These are phyloP conservation scores for Lichtheimia hyalospora DNA, from an alignment of 371 early-diverging fungal species.

Conservation along the genomic window DNA sequence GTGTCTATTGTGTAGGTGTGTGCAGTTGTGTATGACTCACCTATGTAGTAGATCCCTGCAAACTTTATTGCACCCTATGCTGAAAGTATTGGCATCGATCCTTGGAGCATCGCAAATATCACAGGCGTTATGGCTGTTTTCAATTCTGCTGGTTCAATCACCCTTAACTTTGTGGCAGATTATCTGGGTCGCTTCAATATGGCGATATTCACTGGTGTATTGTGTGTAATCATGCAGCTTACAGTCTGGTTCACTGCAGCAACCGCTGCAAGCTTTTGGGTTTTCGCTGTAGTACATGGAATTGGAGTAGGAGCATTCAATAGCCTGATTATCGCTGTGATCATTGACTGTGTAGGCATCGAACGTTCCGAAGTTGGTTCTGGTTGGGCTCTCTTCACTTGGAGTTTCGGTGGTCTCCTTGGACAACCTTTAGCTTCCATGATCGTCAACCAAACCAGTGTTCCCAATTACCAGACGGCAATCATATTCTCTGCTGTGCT, in stretches of 20 bases:
- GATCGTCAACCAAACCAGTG: conserved; percentile 24
- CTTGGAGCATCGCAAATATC: conserved; percentile 33
- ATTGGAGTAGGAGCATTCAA: conserved; percentile 61
- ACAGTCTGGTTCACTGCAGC: conserved; percentile 44
- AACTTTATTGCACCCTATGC: conserved; percentile 24
- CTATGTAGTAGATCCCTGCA: conserved; percentile 3
- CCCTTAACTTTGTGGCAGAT: conserved; percentile 51
- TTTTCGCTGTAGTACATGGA: conserved; percentile 49
- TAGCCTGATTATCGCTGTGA: conserved; percentile 46
- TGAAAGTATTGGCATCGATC: conserved; percentile 27
- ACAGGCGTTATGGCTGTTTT: conserved; percentile 47
- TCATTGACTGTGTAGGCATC: conserved; percentile 52
- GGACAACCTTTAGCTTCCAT: conserved; percentile 53
- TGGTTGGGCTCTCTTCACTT: conserved; percentile 48
- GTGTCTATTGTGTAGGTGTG: not conserved
- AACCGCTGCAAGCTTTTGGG: conserved; percentile 38
- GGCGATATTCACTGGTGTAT: conserved; percentile 40
- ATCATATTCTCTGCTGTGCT: conserved; percentile 22
- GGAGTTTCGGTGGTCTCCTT: conserved; percentile 50
- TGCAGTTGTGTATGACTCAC: not conserved
- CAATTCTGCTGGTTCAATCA: conserved; percentile 45
- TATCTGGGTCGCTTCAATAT: conserved; percentile 58
- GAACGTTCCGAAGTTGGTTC: conserved; percentile 51
- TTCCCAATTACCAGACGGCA: conserved; percentile 17
- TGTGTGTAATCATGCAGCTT: conserved; percentile 40